Evolutionary conservation across 495 filamentous ascomycete genomes (phyloP).

Genomic region (Xylaria grammica): DNA sequence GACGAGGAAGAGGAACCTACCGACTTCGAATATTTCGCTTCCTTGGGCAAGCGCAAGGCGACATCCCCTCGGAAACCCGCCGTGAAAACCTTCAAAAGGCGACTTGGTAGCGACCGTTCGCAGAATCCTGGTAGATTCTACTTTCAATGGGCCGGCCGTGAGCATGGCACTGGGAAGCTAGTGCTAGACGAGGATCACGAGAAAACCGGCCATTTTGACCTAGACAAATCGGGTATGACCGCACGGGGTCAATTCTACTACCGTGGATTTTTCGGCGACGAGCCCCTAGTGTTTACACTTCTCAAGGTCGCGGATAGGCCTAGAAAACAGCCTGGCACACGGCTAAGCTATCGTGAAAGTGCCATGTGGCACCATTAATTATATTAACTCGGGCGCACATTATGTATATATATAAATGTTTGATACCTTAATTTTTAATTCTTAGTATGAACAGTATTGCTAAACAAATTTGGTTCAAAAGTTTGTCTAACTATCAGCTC

Average conservation of each 20-base stretch:
- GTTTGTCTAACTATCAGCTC: too few species aligned
- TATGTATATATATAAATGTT: neutral
- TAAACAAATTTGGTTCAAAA: too few species aligned
- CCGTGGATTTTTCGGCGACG: neutral
- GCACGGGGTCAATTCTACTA: slow-evolving; percentile 2
- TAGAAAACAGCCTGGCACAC: neutral
- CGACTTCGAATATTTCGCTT: neutral
- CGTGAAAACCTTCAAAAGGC: neutral
- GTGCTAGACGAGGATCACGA: slow-evolving; percentile 12
- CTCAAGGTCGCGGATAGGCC: slow-evolving; percentile 8
- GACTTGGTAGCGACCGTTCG: slow-evolving; percentile 8
- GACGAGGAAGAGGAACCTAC: neutral
- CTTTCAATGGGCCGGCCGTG: slow-evolving; percentile 25
- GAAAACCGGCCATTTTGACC: slow-evolving; percentile 28
- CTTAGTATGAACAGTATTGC: too few species aligned
- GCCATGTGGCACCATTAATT: slow-evolving; percentile 1
- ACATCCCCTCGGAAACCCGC: neutral
- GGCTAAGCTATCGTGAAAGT: slow-evolving; percentile 10
- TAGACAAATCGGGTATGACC: slow-evolving; percentile 21
- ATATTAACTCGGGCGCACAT: neutral
- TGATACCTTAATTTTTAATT: too few species aligned
- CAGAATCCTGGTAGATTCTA: slow-evolving; percentile 23
- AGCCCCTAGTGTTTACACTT: slow-evolving; percentile 2
- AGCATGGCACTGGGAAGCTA: neutral
- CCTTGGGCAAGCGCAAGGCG: slow-evolving; percentile 5